A percentile compares a stretch with the other conserved stretches of the same genome.
Evolutionary conservation across 1,139 yeast species (phyloP).

Genomic region (Debaryomyces singareniensis): DNA sequence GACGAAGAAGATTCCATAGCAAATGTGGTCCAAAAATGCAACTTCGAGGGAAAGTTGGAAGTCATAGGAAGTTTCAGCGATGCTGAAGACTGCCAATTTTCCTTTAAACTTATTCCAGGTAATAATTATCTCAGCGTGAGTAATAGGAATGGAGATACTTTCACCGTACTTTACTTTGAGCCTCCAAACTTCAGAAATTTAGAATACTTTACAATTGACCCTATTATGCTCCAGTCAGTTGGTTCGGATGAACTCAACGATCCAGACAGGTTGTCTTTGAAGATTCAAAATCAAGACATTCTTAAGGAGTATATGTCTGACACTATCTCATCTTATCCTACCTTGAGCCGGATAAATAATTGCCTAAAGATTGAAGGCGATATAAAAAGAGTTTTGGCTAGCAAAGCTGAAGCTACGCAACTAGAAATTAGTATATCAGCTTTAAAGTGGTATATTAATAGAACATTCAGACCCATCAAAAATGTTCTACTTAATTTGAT

Average conservation of each 20-base stretch:
- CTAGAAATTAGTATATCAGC: neutral
- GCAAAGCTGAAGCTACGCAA: neutral
- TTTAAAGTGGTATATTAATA: neutral
- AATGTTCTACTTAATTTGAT: neutral
- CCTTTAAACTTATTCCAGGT: slow-evolving; percentile 6
- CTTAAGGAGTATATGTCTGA: slow-evolving; percentile 1
- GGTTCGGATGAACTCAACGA: slow-evolving; percentile 9
- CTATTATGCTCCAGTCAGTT: slow-evolving; percentile 61
- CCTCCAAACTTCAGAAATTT: slow-evolving; percentile 71
- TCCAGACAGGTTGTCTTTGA: slow-evolving; percentile 5
- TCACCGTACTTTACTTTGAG: slow-evolving; percentile 51
- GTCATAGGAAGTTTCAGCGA: slow-evolving; percentile 17
- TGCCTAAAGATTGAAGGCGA: slow-evolving; percentile 13
- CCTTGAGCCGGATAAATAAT: slow-evolving; percentile 29
- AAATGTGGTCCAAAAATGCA: slow-evolving; percentile 3
- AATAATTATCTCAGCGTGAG: slow-evolving; percentile 6
- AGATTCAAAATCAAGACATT: neutral
- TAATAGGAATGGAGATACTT: slow-evolving; percentile 3
- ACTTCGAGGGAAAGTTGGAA: slow-evolving; percentile 8
- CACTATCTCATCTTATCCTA: slow-evolving; percentile 20
- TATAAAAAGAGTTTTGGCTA: neutral
- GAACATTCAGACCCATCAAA: neutral
- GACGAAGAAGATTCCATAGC: neutral
- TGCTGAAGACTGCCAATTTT: slow-evolving; percentile 6
- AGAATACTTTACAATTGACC: slow-evolving; percentile 74